A percentile compares a stretch with the other conserved stretches of the same genome.
These are phyloP conservation scores for Rhynchospora tenuis DNA, from an alignment of 176 grass and related monocot species.

Conservation along the genomic window DNA sequence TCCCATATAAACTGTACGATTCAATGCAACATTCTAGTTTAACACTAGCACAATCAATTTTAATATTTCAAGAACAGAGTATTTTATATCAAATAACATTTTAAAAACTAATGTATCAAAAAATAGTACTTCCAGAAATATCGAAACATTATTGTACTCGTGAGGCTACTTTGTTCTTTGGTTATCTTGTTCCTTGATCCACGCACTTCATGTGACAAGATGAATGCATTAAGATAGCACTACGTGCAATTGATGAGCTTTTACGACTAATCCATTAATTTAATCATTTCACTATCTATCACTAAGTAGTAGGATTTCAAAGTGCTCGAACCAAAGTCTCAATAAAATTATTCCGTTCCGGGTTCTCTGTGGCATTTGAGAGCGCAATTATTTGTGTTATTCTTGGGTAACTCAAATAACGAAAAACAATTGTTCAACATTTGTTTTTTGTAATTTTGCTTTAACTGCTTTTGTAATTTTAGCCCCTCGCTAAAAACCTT, in stretches of 20 bases:
- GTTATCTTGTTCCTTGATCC: neutral
- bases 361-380: neutral
- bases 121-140: too few species aligned
- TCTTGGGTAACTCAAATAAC: neutral
- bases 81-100: too few species aligned
- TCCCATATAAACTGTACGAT: too few species aligned
- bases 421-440: too few species aligned
- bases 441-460: too few species aligned
- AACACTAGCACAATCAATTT: too few species aligned
- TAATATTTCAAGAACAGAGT: too few species aligned
- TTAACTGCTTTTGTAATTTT: too few species aligned
- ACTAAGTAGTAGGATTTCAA: neutral
- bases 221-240: neutral
- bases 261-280: constrained; percentile 11
- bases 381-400: neutral
- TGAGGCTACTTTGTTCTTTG: neutral
- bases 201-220: neutral
- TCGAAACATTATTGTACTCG: too few species aligned
- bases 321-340: neutral
- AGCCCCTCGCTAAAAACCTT: too few species aligned
- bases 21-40: too few species aligned
- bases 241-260: constrained; percentile 1
- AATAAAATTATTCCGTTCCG: neutral
- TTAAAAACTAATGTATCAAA: too few species aligned
- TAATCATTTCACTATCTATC: constrained; percentile 21